phyloP scores from a whole-genome alignment of 257 asterid species.

The Capsicum chinense region DNA sequence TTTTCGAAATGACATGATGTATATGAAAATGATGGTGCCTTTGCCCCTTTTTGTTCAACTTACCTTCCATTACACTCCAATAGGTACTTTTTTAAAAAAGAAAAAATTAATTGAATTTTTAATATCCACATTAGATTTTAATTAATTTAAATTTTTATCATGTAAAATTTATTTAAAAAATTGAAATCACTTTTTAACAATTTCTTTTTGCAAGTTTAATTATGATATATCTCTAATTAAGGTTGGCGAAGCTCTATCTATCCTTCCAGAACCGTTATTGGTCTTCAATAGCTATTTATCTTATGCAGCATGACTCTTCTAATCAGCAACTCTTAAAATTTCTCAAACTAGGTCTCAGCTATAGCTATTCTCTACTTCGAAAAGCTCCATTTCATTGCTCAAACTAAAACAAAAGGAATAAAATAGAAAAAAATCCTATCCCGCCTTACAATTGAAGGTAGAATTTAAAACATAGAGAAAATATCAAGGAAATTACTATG shows the following conservation, averaged over 20 bases:
- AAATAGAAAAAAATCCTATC: not conserved
- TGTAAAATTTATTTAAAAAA: not conserved
- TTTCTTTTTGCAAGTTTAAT: no score
- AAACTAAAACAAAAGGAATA: not conserved
- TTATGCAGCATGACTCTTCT: not conserved
- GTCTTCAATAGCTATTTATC: not conserved
- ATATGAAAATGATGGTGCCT: constrained; percentile 6
- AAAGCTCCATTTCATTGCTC: constrained; percentile 25
- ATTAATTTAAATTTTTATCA: accelerated
- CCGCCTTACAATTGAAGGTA: not conserved
- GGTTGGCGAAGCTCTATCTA: not conserved
- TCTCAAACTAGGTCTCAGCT: not conserved
- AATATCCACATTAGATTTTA: not conserved
- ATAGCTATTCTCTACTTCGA: not conserved
- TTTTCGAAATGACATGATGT: constrained; percentile 21
- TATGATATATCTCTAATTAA: not conserved
- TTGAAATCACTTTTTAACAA: not conserved
- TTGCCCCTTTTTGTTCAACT: not conserved
- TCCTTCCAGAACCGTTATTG: not conserved
- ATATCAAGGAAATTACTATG: no score
- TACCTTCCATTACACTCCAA: constrained; percentile 26
- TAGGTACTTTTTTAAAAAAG: not conserved
- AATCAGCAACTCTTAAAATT: not conserved
- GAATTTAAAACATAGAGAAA: no score
- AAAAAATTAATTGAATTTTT: not conserved